These are phyloP conservation scores for Fusarium lyarnte DNA, from an alignment of 2,329 filamentous ascomycete genomes.

Conservation along the genomic window DNA sequence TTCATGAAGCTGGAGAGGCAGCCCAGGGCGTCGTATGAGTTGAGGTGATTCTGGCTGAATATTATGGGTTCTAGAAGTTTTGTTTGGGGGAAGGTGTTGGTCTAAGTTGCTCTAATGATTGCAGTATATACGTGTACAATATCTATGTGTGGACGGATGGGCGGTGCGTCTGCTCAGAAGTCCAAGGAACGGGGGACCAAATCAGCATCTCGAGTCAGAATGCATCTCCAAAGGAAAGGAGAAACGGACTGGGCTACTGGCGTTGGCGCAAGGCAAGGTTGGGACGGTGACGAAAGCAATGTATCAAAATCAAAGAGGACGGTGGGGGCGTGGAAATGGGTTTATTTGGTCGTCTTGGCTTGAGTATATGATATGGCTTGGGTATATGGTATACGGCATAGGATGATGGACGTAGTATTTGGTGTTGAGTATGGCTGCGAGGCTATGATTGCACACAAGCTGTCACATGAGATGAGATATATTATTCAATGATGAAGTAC, in stretches of 20 bases:
- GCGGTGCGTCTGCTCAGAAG: background rate
- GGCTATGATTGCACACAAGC: slow-evolving; percentile 20
- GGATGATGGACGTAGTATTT: slow-evolving; percentile 20
- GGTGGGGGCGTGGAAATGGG: slow-evolving; percentile 27
- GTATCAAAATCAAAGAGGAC: slow-evolving; percentile 39
- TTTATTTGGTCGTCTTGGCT: slow-evolving; percentile 38
- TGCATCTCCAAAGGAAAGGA: slow-evolving; percentile 29
- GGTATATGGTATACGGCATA: slow-evolving; percentile 34
- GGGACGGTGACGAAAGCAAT: slow-evolving; percentile 39
- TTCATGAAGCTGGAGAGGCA: background rate
- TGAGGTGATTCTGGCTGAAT: slow-evolving; percentile 2
- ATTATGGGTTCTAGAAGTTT: slow-evolving; percentile 18
- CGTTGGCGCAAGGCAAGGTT: slow-evolving; percentile 41
- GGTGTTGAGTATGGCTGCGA: slow-evolving; percentile 19
- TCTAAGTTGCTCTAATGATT: slow-evolving; percentile 20
- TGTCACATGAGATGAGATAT: slow-evolving; percentile 26
- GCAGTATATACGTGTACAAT: slow-evolving; percentile 44
- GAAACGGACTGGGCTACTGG: slow-evolving; percentile 28
- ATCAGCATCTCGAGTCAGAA: slow-evolving; percentile 23
- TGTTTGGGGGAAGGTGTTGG: slow-evolving; percentile 14
- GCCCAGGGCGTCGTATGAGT: background rate
- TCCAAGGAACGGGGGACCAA: background rate
- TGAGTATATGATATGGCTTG: slow-evolving; percentile 38
- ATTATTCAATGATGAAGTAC: slow-evolving; percentile 26
- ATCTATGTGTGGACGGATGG: slow-evolving; percentile 24